Evolutionary conservation across 2,329 filamentous ascomycete species (phyloP).

Genomic region (Plenodomus biglobosus): DNA sequence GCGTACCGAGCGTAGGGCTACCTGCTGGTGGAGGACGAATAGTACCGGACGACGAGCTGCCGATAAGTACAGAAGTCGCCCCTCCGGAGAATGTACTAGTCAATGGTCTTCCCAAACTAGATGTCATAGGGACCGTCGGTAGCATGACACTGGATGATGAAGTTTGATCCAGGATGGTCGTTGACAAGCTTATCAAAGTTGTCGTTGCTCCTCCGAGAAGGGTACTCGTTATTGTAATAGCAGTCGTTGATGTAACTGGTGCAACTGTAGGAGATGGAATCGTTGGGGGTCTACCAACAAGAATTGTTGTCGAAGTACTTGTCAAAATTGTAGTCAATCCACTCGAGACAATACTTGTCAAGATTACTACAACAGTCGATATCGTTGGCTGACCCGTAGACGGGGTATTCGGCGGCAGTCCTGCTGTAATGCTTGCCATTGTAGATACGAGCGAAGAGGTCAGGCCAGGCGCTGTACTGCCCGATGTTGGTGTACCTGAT

Average conservation of each 20-base stretch:
- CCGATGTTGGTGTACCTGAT: background rate
- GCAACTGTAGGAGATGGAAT: background rate
- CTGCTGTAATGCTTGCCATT: constrained; percentile 2
- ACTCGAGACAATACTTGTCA: background rate
- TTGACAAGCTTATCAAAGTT: background rate
- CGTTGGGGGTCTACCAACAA: background rate
- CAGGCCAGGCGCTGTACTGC: background rate
- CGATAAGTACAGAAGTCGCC: background rate
- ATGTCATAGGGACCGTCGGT: background rate
- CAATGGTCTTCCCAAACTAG: background rate
- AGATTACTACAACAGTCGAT: background rate
- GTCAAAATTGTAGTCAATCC: background rate
- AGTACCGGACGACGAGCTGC: background rate
- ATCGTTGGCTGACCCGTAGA: background rate
- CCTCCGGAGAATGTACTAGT: background rate
- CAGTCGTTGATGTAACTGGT: background rate
- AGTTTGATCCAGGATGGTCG: background rate
- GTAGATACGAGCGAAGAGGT: background rate
- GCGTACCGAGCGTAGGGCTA: background rate
- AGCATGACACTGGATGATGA: background rate
- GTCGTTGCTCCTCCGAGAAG: background rate
- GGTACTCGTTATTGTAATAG: background rate
- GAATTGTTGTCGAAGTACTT: background rate
- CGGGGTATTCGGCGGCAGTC: background rate
- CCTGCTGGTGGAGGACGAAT: background rate